These are phyloP conservation scores for Citrus cavaleriei DNA, from an alignment of 345 rosid species.

Conservation along the genomic window DNA sequence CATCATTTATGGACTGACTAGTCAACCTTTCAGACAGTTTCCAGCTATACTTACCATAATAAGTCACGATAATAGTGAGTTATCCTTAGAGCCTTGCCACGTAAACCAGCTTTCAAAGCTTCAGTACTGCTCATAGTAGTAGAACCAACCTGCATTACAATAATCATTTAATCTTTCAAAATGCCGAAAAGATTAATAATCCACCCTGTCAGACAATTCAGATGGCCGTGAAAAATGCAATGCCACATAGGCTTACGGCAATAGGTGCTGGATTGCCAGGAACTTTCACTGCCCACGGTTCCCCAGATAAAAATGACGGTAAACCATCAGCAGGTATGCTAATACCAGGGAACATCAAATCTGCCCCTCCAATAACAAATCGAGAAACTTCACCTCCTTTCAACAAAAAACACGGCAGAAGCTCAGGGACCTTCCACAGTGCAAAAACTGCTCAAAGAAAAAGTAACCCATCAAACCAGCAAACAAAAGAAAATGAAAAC, in stretches of 20 bases:
- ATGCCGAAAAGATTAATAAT: not conserved
- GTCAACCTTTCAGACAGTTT: slow-evolving; percentile 7
- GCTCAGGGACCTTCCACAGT: slow-evolving; percentile 82
- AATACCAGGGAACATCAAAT: slow-evolving; percentile 97
- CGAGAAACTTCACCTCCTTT: slow-evolving; percentile 95
- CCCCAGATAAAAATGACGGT: slow-evolving; percentile 70
- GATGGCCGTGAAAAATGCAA: not conserved
- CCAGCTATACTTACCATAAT: slow-evolving; percentile 55
- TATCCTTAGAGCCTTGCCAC: slow-evolving; percentile 90
- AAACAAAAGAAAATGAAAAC: not conserved
- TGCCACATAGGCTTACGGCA: slow-evolving; percentile 50
- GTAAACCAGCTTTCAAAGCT: slow-evolving; percentile 81
- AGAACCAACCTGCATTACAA: slow-evolving; percentile 65
- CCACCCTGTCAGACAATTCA: not conserved
- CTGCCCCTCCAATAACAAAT: slow-evolving; percentile 91
- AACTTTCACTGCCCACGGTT: slow-evolving; percentile 87
- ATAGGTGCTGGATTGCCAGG: slow-evolving; percentile 90
- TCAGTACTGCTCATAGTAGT: slow-evolving; percentile 80
- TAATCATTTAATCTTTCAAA: slow-evolving; percentile 13
- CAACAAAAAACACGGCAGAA: slow-evolving; percentile 72
- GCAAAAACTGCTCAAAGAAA: slow-evolving; percentile 65
- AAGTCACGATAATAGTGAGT: slow-evolving; percentile 76
- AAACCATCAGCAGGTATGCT: slow-evolving; percentile 63
- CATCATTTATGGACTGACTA: slow-evolving; percentile 17
- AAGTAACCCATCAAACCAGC: not conserved